Evolutionary conservation across 2,329 filamentous ascomycete species (phyloP).

Genomic region (Stemphylium vesicarium): DNA sequence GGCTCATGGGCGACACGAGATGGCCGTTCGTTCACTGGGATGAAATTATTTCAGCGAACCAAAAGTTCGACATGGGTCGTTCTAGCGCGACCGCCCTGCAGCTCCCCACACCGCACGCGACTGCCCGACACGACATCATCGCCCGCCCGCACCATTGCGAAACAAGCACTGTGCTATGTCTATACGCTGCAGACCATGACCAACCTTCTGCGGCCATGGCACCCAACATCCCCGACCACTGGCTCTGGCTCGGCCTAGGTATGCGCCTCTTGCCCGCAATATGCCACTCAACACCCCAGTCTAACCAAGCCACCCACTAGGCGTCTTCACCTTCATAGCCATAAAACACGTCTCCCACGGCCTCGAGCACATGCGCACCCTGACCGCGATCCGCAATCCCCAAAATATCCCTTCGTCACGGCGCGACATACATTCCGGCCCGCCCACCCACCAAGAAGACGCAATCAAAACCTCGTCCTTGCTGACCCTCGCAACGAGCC

Average conservation of each 20-base stretch:
- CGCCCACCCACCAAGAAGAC: constrained; percentile 70
- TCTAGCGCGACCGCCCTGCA: constrained; percentile 7
- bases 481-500: constrained; percentile 47
- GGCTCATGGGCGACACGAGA: constrained; percentile 8
- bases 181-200: constrained; percentile 20
- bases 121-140: constrained; percentile 25
- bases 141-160: constrained; percentile 12
- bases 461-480: constrained; percentile 52
- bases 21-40: constrained; percentile 2
- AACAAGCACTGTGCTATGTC: constrained; percentile 4
- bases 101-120: constrained; percentile 12
- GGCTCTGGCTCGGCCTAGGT: constrained; percentile 57
- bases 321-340: constrained; percentile 65
- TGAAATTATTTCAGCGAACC: constrained; percentile 26
- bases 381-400: constrained; percentile 71
- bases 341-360: constrained; percentile 64
- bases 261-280: constrained; percentile 43
- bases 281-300: constrained; percentile 47
- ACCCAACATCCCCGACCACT: constrained; percentile 51
- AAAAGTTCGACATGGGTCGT: constrained; percentile 24
- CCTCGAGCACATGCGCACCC: constrained; percentile 66
- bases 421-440: constrained; percentile 52
- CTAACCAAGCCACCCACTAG: constrained; percentile 44
- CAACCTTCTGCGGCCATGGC: constrained; percentile 36
- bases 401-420: constrained; percentile 57